Base-by-base conservation (phyloP, 352 stramenopile genomes). In the Phytophthora rubi region DNA sequence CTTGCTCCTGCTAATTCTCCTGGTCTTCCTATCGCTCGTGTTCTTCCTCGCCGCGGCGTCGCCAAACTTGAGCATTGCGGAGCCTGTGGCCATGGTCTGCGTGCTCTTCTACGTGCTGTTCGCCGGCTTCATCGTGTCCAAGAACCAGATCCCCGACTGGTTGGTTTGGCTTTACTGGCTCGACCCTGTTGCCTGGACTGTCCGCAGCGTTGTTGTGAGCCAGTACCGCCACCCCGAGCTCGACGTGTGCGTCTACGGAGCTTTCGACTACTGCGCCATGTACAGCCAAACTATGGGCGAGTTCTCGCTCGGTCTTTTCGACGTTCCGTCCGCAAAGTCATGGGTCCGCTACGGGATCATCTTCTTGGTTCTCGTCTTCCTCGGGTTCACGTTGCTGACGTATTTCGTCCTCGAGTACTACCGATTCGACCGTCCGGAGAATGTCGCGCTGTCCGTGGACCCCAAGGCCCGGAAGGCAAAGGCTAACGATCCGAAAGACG, bases 401-500 rank as follows among this genome's bases (percentile, higher is more conserved):
- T 80, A 66, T 12, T 45, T 56, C 30, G 57, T 21, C 10, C 30
- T 64, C 9, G 44, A 64, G 44, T 56, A 56, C 23, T 32, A 56
- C 21, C 57, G 80, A 3, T 85, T 84, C 59, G 82, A 90, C 35
- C 73, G 71, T 1, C 77, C 80, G 0, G 77, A 87, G 47, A 58
- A 80, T 42, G 83, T 83, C 28, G 59, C 59, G n/a, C 45, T 82
- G 4, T 23, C 35, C 45, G 45, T 52, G 18, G 18, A 30, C 2
- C 9, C 45, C 1, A 52, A 52, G 9, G 9, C 30, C 18, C 18
- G 45, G 8, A 52, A 52, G 45, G 18, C 45, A n/a, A 59, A 59
- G 5, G n/a, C 2, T n/a, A 30, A 59, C 0, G 53, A 45, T 21
- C 5, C 5, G 4, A 28, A 59, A 45, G 52, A 58, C 16, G 12